These are phyloP conservation scores for Coffea eugenioides DNA, from an alignment of 257 asterid genomes.

Conservation along the genomic window DNA sequence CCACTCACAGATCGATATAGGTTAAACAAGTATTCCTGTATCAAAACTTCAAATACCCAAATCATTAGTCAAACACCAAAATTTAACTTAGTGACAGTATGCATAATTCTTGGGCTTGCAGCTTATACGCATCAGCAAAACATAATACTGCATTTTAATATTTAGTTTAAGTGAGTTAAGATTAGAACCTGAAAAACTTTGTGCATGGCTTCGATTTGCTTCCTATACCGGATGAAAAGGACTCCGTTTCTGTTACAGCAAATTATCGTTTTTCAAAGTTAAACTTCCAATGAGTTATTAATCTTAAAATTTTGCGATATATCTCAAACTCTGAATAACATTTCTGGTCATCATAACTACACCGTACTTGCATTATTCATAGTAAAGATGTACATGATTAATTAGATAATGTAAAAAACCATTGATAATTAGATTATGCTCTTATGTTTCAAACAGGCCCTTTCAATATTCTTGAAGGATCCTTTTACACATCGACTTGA, in stretches of 20 bases:
- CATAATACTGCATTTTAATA: constrained; percentile 29
- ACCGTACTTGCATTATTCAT: constrained; percentile 4
- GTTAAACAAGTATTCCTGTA: constrained; percentile 53
- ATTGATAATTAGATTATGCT: not conserved
- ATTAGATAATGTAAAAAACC: not conserved
- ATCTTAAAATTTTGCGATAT: constrained; percentile 29
- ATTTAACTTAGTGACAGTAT: constrained; percentile 11
- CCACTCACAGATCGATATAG: constrained; percentile 33
- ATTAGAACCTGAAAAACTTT: constrained; percentile 98
- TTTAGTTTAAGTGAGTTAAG: constrained; percentile 59
- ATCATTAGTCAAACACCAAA: constrained; percentile 48
- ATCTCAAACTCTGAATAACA: constrained; percentile 24
- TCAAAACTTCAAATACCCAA: constrained; percentile 49
- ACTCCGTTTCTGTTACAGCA: constrained; percentile 88
- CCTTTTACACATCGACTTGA: not conserved
- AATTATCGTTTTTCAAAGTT: constrained; percentile 58
- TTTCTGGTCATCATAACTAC: not conserved
- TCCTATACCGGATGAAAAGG: constrained; percentile 90
- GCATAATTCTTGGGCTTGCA: constrained; percentile 20
- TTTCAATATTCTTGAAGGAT: constrained; percentile 10
- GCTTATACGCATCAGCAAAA: constrained; percentile 36
- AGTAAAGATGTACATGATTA: constrained; percentile 8
- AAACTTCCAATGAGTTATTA: constrained; percentile 36
- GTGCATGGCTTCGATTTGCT: constrained; percentile 99
- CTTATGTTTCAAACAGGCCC: not conserved